Conservation (phyloP, 345 rosid species). For the Arabidopsis suecica region DNA sequence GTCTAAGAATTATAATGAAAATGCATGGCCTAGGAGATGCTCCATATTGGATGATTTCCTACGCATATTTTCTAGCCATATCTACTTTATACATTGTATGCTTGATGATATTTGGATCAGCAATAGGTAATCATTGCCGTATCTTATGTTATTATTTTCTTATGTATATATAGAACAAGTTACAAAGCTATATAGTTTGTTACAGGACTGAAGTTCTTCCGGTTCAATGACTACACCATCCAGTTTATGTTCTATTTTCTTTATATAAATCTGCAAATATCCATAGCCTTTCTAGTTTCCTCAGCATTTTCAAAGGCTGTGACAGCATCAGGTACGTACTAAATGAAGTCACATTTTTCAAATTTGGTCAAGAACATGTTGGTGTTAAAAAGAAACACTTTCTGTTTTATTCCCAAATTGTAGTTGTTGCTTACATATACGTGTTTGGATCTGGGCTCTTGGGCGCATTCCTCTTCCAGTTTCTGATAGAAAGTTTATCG, state of each 20-base stretch:
- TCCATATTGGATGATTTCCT: conserved; percentile 88
- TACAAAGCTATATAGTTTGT: conserved; percentile 24
- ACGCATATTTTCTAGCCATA: conserved; percentile 72
- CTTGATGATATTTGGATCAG: conserved; percentile 78
- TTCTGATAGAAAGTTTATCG: conserved; percentile 62
- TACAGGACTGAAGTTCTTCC: conserved; percentile 87
- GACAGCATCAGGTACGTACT: conserved; percentile 83
- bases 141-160: background rate
- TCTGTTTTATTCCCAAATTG: conserved; percentile 6
- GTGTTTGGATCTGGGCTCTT: conserved; percentile 89
- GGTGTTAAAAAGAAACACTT: background rate
- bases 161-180: background rate
- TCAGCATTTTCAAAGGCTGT: conserved; percentile 70
- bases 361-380: background rate
- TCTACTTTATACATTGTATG: conserved; percentile 69
- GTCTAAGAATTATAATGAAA: conserved; percentile 87
- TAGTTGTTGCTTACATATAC: conserved; percentile 71
- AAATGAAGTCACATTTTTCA: background rate
- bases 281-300: conserved; percentile 75
- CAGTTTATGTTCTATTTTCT: conserved; percentile 71
- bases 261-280: conserved; percentile 81
- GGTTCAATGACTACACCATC: conserved; percentile 68
- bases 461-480: conserved; percentile 73
- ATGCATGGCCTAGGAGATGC: conserved; percentile 98
- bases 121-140: conserved; percentile 53